Evolutionary conservation across 345 rosid genomes (phyloP).

Genomic region (Citrus cavaleriei): DNA sequence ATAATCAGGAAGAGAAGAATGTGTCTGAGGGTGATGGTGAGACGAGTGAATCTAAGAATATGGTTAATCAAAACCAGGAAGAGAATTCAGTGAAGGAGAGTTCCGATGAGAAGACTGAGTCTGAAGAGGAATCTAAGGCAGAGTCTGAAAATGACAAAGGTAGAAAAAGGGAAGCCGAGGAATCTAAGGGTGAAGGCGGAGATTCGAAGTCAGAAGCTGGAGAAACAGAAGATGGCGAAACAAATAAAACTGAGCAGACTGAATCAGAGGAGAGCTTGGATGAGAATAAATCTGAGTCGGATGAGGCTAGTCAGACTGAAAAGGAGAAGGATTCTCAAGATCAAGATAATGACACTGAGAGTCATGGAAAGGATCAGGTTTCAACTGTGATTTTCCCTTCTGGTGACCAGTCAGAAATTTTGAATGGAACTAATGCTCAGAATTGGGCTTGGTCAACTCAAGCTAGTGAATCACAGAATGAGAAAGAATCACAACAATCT

Average conservation of each 20-base stretch:
- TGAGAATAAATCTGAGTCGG: slow-evolving; percentile 32
- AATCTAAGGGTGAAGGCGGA: slow-evolving; percentile 26
- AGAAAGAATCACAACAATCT: slow-evolving; percentile 60
- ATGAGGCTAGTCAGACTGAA: slow-evolving; percentile 21
- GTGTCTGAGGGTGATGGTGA: slow-evolving; percentile 21
- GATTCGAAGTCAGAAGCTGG: slow-evolving; percentile 27
- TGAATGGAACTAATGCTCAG: slow-evolving; percentile 57
- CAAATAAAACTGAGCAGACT: slow-evolving; percentile 27
- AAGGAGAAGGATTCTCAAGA: slow-evolving; percentile 20
- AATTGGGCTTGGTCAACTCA: slow-evolving; percentile 80
- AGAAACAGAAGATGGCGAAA: slow-evolving; percentile 22
- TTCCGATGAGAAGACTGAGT: slow-evolving; percentile 19
- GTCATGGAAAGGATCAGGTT: slow-evolving; percentile 38
- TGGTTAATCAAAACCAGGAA: slow-evolving; percentile 18
- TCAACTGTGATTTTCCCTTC: slow-evolving; percentile 40
- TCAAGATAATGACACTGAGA: slow-evolving; percentile 36
- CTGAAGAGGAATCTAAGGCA: slow-evolving; percentile 28
- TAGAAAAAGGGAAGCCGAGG: slow-evolving; percentile 22
- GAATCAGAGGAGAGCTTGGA: slow-evolving; percentile 33
- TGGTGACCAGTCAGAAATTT: slow-evolving; percentile 61
- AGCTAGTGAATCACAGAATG: slow-evolving; percentile 77
- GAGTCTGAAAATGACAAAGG: slow-evolving; percentile 23
- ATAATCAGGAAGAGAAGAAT: slow-evolving; percentile 24
- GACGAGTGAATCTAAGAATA: slow-evolving; percentile 23
- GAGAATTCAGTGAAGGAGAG: slow-evolving; percentile 22